Evolutionary conservation across 2,329 filamentous ascomycete species (phyloP).

Genomic region (Cladorrhinum sp.): DNA sequence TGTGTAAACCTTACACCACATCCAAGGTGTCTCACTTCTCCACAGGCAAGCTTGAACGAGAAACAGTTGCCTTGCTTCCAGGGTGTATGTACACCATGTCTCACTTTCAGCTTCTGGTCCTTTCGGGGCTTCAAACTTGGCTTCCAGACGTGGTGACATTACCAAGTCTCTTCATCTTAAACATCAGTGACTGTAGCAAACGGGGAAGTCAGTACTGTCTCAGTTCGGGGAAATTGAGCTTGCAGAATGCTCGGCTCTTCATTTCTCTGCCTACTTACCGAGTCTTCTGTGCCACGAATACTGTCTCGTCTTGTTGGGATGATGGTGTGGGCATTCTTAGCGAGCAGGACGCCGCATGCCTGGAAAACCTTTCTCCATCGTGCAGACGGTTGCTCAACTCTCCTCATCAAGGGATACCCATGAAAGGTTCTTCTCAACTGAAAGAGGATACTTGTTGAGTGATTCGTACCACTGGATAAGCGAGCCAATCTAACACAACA

Average conservation of each 20-base stretch:
- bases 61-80: neutral
- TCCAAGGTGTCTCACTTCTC: neutral
- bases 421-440: constrained; percentile 13
- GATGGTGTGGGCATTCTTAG: neutral
- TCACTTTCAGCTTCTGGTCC: neutral
- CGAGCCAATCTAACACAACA: constrained; percentile 30
- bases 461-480: constrained; percentile 34
- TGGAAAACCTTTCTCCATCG: neutral
- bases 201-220: neutral
- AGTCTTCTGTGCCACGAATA: neutral
- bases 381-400: neutral
- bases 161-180: neutral
- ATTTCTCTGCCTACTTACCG: neutral
- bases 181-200: neutral
- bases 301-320: neutral
- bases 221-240: neutral
- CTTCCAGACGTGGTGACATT: neutral
- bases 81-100: neutral
- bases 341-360: neutral
- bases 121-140: neutral
- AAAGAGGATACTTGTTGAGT: constrained; percentile 34
- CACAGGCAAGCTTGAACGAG: neutral
- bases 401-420: neutral
- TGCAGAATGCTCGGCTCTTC: neutral
- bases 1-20: neutral